Base-by-base conservation (phyloP, 495 filamentous ascomycete species). In the Hypoxylon perforatum region DNA sequence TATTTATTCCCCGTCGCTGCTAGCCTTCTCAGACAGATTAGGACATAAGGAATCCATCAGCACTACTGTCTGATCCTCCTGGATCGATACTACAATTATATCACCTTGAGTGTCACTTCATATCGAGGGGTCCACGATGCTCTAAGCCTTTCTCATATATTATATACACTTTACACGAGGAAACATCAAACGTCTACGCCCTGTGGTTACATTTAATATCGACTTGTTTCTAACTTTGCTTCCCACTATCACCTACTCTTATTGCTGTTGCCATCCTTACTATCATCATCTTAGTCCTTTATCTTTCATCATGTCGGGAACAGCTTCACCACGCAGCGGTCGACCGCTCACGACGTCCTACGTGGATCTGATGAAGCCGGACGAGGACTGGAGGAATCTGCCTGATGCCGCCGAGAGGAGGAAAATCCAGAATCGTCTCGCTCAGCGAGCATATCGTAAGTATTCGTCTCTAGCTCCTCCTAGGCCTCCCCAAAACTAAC, bases 381-480 rank as follows among this genome's bases (percentile, higher is more conserved):
- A 75, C 15, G 72, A 75, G 63, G 72, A 75, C 25, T 75, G 72
- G 72, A 71, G 69, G 17, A 67, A 70, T 56, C 67, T 78, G 22
- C 71, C 73, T 18, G 75, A 78, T 67, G 67, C 73, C 44, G 75
- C 73, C 8, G 65, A 72, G 70, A 54, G 76, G 23, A 76, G 73
- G 59, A 74, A 72, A 56, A 68, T 78, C n/a, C 77, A 78, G 50
- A 79, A 79, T 50, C 69, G 74, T 15, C 71, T 78, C 21, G 76
- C 77, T n/a, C 77, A 79, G 56, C 65, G 77, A 25, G 76, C 74
- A 61, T 78, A 78, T 56, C 63, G 76, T 76, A 62, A 65, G 76
- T 73, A 36, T 1, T 25, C 1, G 8, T 9, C 19, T 15, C 46
- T 22, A 28, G 10, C 22, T 35, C 14, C 14, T 41, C 3, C 9